These are phyloP conservation scores for Trichosporon ovoides DNA, from an alignment of 1,284 basidiomycete species.

Conservation along the genomic window DNA sequence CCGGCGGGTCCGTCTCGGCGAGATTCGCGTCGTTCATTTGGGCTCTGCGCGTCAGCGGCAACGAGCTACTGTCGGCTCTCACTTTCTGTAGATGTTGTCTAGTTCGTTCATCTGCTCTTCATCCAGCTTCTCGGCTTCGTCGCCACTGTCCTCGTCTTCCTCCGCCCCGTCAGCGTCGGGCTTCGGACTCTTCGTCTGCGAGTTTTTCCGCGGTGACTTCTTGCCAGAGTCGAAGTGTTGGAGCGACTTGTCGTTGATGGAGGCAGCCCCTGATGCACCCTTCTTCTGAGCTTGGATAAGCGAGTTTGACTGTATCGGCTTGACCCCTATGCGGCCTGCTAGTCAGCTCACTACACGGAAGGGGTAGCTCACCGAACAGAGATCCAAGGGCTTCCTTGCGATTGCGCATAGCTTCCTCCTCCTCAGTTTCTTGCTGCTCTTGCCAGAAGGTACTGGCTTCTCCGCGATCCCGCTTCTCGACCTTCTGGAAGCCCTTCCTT, in stretches of 20 bases:
- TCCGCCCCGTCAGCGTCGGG: slow-evolving; percentile 52
- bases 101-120: slow-evolving; percentile 61
- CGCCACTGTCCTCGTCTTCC: slow-evolving; percentile 54
- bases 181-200: slow-evolving; percentile 18
- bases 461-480: slow-evolving; percentile 30
- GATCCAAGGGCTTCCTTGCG: slow-evolving; percentile 44
- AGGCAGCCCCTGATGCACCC: slow-evolving; percentile 29
- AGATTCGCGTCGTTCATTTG: slow-evolving; percentile 72
- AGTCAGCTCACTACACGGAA: slow-evolving; percentile 9
- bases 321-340: slow-evolving; percentile 44
- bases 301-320: slow-evolving; percentile 42
- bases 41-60: slow-evolving; percentile 56
- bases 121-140: slow-evolving; percentile 62
- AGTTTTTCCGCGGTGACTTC: neutral
- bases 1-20: slow-evolving; percentile 73
- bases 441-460: slow-evolving; percentile 42
- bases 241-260: slow-evolving; percentile 35
- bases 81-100: slow-evolving; percentile 76
- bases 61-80: slow-evolving; percentile 19
- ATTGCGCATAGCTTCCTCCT: slow-evolving; percentile 46
- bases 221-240: slow-evolving; percentile 28
- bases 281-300: slow-evolving; percentile 44
- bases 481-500: slow-evolving; percentile 39
- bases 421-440: slow-evolving; percentile 46
- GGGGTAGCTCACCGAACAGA: slow-evolving; percentile 38